Evolutionary conservation across 306 rosid genomes (phyloP).

Genomic region (Cucurbita pepo): DNA sequence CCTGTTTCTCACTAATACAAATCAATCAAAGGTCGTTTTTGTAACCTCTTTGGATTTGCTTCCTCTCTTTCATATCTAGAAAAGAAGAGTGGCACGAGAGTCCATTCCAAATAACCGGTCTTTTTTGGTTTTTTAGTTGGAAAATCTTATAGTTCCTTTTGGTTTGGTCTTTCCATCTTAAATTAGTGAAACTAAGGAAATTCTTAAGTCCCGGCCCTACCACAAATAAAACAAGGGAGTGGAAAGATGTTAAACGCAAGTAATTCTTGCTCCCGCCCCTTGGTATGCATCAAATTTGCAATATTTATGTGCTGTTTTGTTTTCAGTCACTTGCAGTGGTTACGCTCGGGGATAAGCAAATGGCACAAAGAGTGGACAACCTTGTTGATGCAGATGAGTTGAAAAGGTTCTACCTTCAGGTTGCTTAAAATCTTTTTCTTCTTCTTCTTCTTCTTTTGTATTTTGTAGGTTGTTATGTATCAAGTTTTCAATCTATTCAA

Average conservation of each 20-base stretch:
- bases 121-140: too few species aligned
- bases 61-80: not conserved
- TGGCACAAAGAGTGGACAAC: slow-evolving; percentile 91
- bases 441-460: not conserved
- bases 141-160: too few species aligned
- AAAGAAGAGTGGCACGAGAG: too few species aligned
- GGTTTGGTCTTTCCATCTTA: too few species aligned
- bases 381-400: slow-evolving; percentile 64
- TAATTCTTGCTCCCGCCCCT: not conserved
- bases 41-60: not conserved
- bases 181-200: too few species aligned
- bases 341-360: slow-evolving; percentile 85
- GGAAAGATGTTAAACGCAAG: not conserved
- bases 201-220: too few species aligned
- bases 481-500: not conserved
- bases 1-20: not conserved
- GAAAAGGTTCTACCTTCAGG: slow-evolving; percentile 97
- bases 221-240: too few species aligned
- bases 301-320: not conserved
- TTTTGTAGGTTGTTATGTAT: not conserved
- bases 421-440: slow-evolving; percentile 10
- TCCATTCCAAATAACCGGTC: too few species aligned
- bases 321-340: slow-evolving; percentile 73
- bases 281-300: not conserved
- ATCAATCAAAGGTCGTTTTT: not conserved